Percentiles rank a stretch among this genome's conserved stretches.
phyloP scores from a whole-genome alignment of 2,329 filamentous ascomycete genomes.

The Fusarium illudens region DNA sequence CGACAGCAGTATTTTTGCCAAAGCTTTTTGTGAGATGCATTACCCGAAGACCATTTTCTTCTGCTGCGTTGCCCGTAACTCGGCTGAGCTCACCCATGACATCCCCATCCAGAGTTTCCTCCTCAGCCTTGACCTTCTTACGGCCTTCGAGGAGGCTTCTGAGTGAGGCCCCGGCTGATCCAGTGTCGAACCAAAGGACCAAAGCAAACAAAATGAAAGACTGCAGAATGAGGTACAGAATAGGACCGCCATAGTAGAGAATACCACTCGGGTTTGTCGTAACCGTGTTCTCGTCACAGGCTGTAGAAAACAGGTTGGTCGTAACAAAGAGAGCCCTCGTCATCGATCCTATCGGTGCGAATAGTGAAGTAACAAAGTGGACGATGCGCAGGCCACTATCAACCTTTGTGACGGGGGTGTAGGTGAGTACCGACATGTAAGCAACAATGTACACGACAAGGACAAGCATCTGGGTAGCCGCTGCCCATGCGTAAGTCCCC shows the following conservation, averaged over 20 bases:
- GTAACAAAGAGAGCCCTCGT: conserved; percentile 77
- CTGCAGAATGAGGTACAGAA: conserved; percentile 83
- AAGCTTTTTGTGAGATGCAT: conserved; percentile 84
- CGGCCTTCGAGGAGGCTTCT: conserved; percentile 51
- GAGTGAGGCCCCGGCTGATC: conserved; percentile 67
- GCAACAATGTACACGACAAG: conserved; percentile 77
- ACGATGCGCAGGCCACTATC: conserved; percentile 73
- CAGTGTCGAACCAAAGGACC: conserved; percentile 83
- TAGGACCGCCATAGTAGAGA: conserved; percentile 81
- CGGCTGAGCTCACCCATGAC: conserved; percentile 71
- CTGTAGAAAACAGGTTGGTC: conserved; percentile 83
- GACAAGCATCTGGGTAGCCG: conserved; percentile 76
- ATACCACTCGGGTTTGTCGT: conserved; percentile 75
- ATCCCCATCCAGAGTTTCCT: conserved; percentile 62
- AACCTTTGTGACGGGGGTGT: conserved; percentile 73
- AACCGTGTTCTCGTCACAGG: conserved; percentile 72
- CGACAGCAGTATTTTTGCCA: conserved; percentile 78
- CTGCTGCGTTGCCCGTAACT: conserved; percentile 55
- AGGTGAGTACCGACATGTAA: conserved; percentile 78
- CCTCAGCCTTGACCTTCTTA: conserved; percentile 39
- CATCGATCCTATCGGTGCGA: conserved; percentile 81
- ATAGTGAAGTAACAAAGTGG: conserved; percentile 76
- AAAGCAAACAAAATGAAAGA: conserved; percentile 74
- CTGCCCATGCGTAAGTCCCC: conserved; percentile 83
- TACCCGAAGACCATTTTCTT: conserved; percentile 76